Conservation (phyloP, 352 stramenopile species). For the Globisporangium perplexum region DNA sequence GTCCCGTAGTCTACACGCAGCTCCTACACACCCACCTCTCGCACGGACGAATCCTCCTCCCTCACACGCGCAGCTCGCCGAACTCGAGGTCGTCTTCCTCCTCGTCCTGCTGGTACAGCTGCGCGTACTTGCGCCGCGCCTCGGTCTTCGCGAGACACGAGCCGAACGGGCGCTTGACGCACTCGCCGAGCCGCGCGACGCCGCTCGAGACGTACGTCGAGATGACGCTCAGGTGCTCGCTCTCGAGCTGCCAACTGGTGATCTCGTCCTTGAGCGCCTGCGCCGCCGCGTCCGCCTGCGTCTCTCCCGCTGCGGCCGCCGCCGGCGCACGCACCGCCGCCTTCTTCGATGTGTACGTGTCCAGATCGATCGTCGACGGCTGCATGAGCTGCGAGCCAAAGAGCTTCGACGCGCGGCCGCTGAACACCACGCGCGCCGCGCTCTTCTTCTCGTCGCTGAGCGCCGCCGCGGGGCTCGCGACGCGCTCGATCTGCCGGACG, state of each 20-base stretch:
- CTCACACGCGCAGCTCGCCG: constrained; percentile 1
- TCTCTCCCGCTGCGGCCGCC: constrained; percentile 23
- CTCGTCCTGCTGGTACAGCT: constrained; percentile 14
- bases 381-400: constrained; percentile 63
- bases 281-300: constrained; percentile 18
- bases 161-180: constrained; percentile 9
- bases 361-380: constrained; percentile 51
- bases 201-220: constrained; percentile 1
- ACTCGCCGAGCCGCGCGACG: neutral
- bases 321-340: constrained; percentile 3
- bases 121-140: constrained; percentile 14
- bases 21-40: too few relatives aligned
- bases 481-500: constrained; percentile 31
- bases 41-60: too few relatives aligned
- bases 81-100: constrained; percentile 11
- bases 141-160: constrained; percentile 9
- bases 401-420: constrained; percentile 61
- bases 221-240: constrained; percentile 4
- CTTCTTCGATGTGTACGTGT: constrained; percentile 20
- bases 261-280: constrained; percentile 46
- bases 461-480: constrained; percentile 22
- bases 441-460: constrained; percentile 17
- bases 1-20: neutral
- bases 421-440: constrained; percentile 57
- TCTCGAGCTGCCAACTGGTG: constrained; percentile 28